Conservation (phyloP, 2,329 filamentous ascomycete species). For the Colletotrichum sp. region DNA sequence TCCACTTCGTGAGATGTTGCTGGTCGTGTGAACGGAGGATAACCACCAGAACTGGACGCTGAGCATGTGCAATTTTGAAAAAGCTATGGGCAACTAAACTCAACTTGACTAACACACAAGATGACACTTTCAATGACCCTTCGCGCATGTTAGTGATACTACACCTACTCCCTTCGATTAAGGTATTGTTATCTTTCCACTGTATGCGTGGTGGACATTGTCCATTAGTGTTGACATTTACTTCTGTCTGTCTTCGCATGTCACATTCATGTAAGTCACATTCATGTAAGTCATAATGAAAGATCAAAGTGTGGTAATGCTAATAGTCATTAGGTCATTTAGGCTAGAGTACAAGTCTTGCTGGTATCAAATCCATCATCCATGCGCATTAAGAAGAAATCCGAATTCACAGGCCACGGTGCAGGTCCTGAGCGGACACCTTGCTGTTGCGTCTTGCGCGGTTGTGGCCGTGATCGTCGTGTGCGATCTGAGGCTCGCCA, state of each 20-base stretch:
- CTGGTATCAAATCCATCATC: constrained; percentile 10
- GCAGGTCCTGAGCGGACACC: constrained; percentile 51
- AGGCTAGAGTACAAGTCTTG: constrained; percentile 6
- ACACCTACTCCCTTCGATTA: no score
- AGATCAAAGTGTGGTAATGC: not conserved
- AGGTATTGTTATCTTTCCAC: no score
- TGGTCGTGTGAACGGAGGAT: no score
- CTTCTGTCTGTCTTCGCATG: no score
- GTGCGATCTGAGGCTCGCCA: constrained; percentile 50
- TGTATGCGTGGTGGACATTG: no score
- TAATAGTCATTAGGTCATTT: constrained; percentile 16
- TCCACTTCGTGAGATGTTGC: no score
- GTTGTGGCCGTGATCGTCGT: constrained; percentile 47
- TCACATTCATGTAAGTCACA: not conserved
- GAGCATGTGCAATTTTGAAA: not conserved
- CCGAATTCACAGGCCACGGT: constrained; percentile 47
- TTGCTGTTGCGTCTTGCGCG: constrained; percentile 51
- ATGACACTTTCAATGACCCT: no score
- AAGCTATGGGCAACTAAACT: no score
- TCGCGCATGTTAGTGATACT: no score
- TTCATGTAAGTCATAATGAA: not conserved
- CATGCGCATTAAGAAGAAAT: not conserved
- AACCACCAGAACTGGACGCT: no score
- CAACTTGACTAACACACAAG: no score
- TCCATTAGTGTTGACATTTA: no score